Conservation (phyloP, 2,329 filamentous ascomycete species). For the Diaporthe nobilis region DNA sequence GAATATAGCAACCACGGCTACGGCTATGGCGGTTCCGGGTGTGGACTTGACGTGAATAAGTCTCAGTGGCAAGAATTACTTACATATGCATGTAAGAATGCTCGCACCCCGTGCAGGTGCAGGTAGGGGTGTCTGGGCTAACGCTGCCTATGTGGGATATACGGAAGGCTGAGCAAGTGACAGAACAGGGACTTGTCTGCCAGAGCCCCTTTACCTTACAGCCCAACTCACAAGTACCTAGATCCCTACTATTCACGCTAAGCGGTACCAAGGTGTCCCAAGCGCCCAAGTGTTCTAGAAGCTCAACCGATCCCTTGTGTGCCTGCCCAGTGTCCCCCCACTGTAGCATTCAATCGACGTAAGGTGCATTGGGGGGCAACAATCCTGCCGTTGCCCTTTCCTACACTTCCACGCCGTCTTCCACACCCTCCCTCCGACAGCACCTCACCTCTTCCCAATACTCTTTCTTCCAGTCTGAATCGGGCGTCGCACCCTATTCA, state of each 20-base stretch:
- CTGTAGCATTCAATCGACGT: conserved; percentile 34
- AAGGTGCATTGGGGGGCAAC: conserved; percentile 24
- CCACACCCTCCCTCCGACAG: neutral
- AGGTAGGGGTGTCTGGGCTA: neutral
- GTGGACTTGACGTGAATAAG: neutral
- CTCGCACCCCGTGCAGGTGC: neutral
- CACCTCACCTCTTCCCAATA: conserved; percentile 2
- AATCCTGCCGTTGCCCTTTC: conserved; percentile 18
- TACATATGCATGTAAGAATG: neutral
- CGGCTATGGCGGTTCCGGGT: neutral
- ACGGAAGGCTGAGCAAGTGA: conserved; percentile 5
- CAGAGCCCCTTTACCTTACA: conserved; percentile 26
- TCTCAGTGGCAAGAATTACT: neutral
- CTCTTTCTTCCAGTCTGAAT: neutral
- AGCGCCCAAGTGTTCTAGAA: conserved; percentile 27
- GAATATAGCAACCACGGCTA: neutral
- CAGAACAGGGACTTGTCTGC: conserved; percentile 9
- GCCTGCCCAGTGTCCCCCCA: conserved; percentile 20
- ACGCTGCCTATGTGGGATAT: conserved; percentile 21
- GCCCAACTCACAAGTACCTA: conserved; percentile 12
- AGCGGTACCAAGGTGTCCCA: neutral
- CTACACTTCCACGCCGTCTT: conserved; percentile 1
- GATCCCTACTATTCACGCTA: conserved; percentile 16
- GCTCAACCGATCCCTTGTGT: conserved; percentile 17
- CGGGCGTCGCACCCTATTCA: neutral